Base-by-base conservation (phyloP, 495 filamentous ascomycete species). In the Sporormia fimetaria region DNA sequence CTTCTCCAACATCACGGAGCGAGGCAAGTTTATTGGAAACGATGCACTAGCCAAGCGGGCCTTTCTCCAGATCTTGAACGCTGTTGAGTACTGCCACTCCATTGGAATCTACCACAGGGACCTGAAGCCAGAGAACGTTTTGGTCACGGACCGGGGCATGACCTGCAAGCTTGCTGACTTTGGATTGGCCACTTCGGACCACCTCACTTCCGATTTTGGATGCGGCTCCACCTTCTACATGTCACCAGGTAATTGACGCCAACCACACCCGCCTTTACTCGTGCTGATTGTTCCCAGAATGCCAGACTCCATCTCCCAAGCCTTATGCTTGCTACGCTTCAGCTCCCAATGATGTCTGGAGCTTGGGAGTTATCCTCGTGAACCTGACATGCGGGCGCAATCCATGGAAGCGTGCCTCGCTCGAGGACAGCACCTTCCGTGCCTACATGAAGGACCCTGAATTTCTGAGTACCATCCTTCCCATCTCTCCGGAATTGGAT, bases 211-310 rank as follows among this genome's bases (percentile, higher is more conserved):
- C 45, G 90, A 99, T 61, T 95, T 93, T 63, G 92, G 92, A 40
- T 99, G 92, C 62, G 90, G 90, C 34, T 95, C 88, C 12, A 96
- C 90, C 10, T 96, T 99, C 59, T 96, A 99, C 67, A 96, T 96
- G 92, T 88, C 81, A 42, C 90, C 90, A 74, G 90, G 90, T 95
- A 83, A 64, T 43, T 35, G 36, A 34, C 30, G 21, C 37, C 47
- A 26, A 21, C 18, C 41, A 34, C 39, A 40, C 17, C 22, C 33
- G 31, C 43, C 35, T 51, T 61, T 55, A 60, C 37, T 35, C 44
- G 44, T 25, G 40, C 42, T 55, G 48, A 50, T 27, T 18, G 10
- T 10, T 20, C 22, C 2, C 64, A 96, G 90, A 96, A 74, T 98
- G 92, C 58, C 83, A 96, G 68, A 83, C 92, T 60, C 68, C 80